Conservation (phyloP, 2,329 filamentous ascomycete genomes). For the Fusarium sp. region DNA sequence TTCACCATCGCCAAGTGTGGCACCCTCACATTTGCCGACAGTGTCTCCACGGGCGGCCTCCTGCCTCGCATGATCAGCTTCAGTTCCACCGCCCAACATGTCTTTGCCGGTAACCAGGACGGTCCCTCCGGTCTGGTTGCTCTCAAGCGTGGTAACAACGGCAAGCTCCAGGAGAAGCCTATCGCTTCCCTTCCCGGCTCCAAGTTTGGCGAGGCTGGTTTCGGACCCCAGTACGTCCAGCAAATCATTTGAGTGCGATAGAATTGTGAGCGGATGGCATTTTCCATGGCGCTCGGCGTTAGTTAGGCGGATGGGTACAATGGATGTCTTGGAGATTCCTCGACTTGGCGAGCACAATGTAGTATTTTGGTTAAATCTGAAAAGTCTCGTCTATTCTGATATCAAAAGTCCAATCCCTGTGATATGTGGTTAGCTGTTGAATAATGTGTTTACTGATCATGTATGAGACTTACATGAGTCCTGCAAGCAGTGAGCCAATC, state of each 20-base stretch:
- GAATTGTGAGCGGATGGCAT: not conserved
- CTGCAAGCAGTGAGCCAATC: not conserved
- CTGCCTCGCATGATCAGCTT: slow-evolving; percentile 62
- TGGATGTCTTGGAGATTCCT: slow-evolving; percentile 2
- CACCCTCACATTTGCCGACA: slow-evolving; percentile 49
- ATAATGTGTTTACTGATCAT: not conserved
- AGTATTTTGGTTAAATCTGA: slow-evolving; percentile 20
- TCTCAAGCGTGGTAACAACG: slow-evolving; percentile 48
- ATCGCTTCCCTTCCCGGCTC: slow-evolving; percentile 40
- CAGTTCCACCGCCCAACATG: slow-evolving; percentile 48
- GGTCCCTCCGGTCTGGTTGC: slow-evolving; percentile 55
- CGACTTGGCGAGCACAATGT: slow-evolving; percentile 12
- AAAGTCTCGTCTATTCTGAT: slow-evolving; percentile 22
- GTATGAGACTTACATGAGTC: not conserved
- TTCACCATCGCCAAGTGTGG: slow-evolving; percentile 52
- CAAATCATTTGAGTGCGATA: slow-evolving; percentile 41
- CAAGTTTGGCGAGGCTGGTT: slow-evolving; percentile 44
- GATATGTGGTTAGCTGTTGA: slow-evolving; percentile 11
- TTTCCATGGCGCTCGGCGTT: slow-evolving; percentile 34
- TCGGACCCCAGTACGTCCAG: slow-evolving; percentile 50
- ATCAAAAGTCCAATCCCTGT: slow-evolving; percentile 17
- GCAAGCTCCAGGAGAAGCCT: slow-evolving; percentile 46
- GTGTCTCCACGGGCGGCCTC: slow-evolving; percentile 50
- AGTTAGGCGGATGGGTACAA: slow-evolving; percentile 20
- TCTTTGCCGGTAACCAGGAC: slow-evolving; percentile 62